A percentile compares a stretch with the other conserved stretches of the same genome.
phyloP scores from a whole-genome alignment of 495 filamentous ascomycete species.

The Saxophila tyrrhenica region DNA sequence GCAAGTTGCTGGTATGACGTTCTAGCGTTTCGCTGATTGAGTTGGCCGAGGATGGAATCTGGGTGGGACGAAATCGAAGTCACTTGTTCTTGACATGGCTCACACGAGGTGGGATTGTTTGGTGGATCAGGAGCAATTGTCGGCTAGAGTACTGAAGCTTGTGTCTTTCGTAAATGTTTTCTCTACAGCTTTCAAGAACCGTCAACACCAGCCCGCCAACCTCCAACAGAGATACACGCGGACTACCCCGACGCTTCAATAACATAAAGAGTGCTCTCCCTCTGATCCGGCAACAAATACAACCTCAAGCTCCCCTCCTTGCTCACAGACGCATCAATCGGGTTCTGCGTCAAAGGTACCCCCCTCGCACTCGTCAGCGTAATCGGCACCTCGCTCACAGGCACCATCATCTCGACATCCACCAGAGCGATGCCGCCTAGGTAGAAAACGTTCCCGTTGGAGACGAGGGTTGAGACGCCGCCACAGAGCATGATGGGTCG shows the following conservation, averaged over 20 bases:
- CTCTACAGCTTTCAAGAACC: too few species aligned
- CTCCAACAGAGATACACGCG: too few species aligned
- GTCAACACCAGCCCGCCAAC: too few species aligned
- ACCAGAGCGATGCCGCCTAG: slow-evolving; percentile 9
- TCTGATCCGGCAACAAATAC: slow-evolving; percentile 2
- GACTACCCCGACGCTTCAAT: background rate
- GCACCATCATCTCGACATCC: slow-evolving; percentile 4
- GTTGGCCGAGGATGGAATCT: too few species aligned
- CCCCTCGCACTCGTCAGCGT: background rate
- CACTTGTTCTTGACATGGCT: too few species aligned
- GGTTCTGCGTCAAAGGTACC: slow-evolving; percentile 2
- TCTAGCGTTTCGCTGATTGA: background rate
- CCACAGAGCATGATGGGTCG: slow-evolving; percentile 8
- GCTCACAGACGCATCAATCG: slow-evolving; percentile 1
- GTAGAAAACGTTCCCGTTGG: background rate
- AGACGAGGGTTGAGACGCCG: background rate
- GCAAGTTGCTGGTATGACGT: background rate
- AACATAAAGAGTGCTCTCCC: slow-evolving; percentile 1
- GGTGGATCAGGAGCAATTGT: too few species aligned
- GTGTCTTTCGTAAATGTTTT: too few species aligned
- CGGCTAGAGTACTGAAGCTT: too few species aligned
- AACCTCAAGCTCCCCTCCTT: slow-evolving; percentile 6
- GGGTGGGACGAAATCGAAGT: too few species aligned
- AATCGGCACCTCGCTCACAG: slow-evolving; percentile 2
- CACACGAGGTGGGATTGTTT: too few species aligned